Percentiles rank a stretch among this genome's conserved stretches.
Evolutionary conservation across 441 rosid species (phyloP).

Genomic region (Brassica balearica): DNA sequence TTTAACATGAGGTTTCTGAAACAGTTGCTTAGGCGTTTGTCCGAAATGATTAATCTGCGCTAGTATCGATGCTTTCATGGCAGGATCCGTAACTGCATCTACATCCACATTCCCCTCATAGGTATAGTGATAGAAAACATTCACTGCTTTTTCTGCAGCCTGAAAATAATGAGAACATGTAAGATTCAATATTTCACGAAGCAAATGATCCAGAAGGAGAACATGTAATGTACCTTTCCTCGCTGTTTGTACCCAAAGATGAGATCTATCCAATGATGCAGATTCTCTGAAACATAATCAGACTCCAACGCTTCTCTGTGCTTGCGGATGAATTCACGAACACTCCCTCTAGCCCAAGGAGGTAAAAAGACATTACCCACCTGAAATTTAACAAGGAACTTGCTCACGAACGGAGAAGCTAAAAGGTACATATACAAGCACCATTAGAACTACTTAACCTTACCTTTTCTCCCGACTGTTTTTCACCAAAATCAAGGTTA

Average conservation of each 20-base stretch:
- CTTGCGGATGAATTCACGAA: slow-evolving; percentile 85
- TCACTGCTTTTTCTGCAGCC: slow-evolving; percentile 92
- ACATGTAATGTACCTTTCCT: slow-evolving; percentile 72
- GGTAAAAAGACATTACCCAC: slow-evolving; percentile 87
- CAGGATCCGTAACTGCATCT: slow-evolving; percentile 86
- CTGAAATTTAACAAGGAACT: slow-evolving; percentile 49
- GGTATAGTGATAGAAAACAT: slow-evolving; percentile 95
- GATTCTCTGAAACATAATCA: slow-evolving; percentile 90
- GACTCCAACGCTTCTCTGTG: slow-evolving; percentile 99
- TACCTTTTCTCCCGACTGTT: slow-evolving; percentile 98
- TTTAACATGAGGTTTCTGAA: slow-evolving; percentile 79
- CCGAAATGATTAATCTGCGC: slow-evolving; percentile 95
- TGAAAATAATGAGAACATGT: slow-evolving; percentile 34
- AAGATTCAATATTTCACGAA: neutral
- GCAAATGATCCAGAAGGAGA: neutral
- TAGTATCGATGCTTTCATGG: slow-evolving; percentile 88
- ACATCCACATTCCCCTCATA: slow-evolving; percentile 91
- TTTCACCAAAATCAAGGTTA: slow-evolving; percentile 86
- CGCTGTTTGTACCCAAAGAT: slow-evolving; percentile 95
- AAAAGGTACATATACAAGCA: neutral
- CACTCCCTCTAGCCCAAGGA: slow-evolving; percentile 96
- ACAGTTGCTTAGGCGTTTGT: slow-evolving; percentile 90
- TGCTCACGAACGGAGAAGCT: neutral
- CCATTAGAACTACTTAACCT: neutral
- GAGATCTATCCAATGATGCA: slow-evolving; percentile 98